A percentile compares a stretch with the other conserved stretches of the same genome.
phyloP scores from a whole-genome alignment of 1,139 yeast species.

The Magnusiomyces magnusii region DNA sequence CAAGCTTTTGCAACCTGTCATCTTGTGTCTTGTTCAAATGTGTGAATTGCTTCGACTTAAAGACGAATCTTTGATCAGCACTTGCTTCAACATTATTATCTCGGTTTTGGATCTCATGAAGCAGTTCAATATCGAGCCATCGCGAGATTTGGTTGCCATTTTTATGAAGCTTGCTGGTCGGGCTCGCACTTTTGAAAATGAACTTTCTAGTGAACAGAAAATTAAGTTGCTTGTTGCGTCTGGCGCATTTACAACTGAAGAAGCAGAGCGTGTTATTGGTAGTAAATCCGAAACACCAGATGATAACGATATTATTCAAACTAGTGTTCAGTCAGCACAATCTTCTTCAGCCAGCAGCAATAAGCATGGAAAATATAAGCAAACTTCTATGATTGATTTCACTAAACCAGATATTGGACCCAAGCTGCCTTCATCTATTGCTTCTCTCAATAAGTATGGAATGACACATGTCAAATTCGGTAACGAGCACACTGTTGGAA shows the following conservation, averaged over 20 bases:
- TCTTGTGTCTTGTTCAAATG: constrained; percentile 37
- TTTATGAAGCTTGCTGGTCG: constrained; percentile 23
- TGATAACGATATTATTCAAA: constrained; percentile 5
- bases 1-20: constrained; percentile 24
- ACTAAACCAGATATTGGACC: constrained; percentile 12
- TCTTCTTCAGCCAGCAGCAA: not conserved
- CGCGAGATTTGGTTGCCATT: constrained; percentile 21
- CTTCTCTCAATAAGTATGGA: not conserved
- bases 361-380: constrained; percentile 10
- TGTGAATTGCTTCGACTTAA: constrained; percentile 76
- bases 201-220: constrained; percentile 22
- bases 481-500: constrained; percentile 11
- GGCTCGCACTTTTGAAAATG: constrained; percentile 21
- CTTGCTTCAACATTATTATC: constrained; percentile 67
- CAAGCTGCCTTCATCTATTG: not conserved
- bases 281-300: constrained; percentile 11
- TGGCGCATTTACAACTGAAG: constrained; percentile 21
- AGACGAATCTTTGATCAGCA: constrained; percentile 62
- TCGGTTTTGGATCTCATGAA: constrained; percentile 29
- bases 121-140: constrained; percentile 26
- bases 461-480: not conserved
- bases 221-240: constrained; percentile 23
- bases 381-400: constrained; percentile 21
- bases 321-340: not conserved
- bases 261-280: constrained; percentile 15